Evolutionary conservation across 148 eudicot species (phyloP).

Genomic region (Arctostaphylos glauca): DNA sequence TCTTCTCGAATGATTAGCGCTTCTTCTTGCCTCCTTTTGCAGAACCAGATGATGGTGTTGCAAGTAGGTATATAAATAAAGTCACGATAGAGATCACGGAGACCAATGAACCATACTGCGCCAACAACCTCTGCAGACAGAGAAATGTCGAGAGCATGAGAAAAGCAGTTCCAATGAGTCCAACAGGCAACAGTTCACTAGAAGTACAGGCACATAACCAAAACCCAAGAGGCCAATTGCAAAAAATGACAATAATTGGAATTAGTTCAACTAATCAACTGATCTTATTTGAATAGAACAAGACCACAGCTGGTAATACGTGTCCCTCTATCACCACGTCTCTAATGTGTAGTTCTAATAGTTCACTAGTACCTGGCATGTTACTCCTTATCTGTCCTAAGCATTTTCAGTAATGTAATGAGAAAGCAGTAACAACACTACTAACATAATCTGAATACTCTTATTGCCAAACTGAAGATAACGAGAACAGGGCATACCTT

Average conservation of each 20-base stretch:
- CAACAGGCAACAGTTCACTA: background rate
- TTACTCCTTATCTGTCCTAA: background rate
- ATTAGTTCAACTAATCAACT: background rate
- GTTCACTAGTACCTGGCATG: background rate
- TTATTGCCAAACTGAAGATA: background rate
- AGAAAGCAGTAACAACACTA: background rate
- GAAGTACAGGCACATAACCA: background rate
- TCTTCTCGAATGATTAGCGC: slow-evolving; percentile 34
- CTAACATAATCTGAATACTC: background rate
- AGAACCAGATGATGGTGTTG: slow-evolving; percentile 63
- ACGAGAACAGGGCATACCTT: slow-evolving; percentile 44
- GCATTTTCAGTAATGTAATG: background rate
- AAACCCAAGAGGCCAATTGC: background rate
- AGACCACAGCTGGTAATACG: no score
- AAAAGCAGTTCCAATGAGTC: background rate
- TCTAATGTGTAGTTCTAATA: background rate
- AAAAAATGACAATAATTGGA: no score
- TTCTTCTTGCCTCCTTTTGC: slow-evolving; percentile 88
- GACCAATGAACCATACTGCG: slow-evolving; percentile 76
- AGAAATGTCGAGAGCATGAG: background rate
- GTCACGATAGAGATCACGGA: slow-evolving; percentile 64
- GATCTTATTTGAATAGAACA: background rate
- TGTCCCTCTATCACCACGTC: background rate
- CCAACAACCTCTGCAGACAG: slow-evolving; percentile 70
- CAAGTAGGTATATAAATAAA: slow-evolving; percentile 65